Conservation (phyloP, 179 eudicot genomes). For the Amaranthus tricolor region DNA sequence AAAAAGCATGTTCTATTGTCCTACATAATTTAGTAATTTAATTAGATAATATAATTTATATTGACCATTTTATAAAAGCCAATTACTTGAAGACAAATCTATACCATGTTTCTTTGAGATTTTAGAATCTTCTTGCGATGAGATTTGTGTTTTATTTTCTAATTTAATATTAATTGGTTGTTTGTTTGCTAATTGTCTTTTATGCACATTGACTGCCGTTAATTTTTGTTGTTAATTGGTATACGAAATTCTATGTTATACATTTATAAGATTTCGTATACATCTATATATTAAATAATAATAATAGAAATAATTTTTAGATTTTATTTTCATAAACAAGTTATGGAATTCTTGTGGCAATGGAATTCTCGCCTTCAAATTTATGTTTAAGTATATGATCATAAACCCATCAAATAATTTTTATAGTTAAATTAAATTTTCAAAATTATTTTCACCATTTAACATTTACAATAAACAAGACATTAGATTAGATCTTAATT, state of each 20-base stretch:
- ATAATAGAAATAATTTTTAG: neutral
- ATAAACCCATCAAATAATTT: too few species aligned
- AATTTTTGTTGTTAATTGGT: neutral
- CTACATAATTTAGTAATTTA: neutral
- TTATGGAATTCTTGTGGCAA: too few species aligned
- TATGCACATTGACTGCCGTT: neutral
- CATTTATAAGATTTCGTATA: too few species aligned
- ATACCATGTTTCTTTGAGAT: constrained; percentile 18
- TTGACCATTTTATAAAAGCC: constrained; percentile 32
- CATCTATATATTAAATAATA: too few species aligned
- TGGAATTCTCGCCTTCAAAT: neutral
- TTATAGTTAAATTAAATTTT: too few species aligned
- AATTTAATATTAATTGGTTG: neutral
- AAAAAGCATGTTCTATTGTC: constrained; percentile 12
- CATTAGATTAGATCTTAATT: too few species aligned
- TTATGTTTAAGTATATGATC: too few species aligned
- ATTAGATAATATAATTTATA: constrained; percentile 5
- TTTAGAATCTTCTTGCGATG: constrained; percentile 6
- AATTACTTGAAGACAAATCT: constrained; percentile 31
- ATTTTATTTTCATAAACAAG: neutral
- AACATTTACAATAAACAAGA: too few species aligned
- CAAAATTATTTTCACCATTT: too few species aligned
- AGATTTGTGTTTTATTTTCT: neutral
- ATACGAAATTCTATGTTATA: too few species aligned
- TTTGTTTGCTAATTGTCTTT: neutral